Evolutionary conservation across 2,329 filamentous ascomycete genomes (phyloP).

Genomic region (Endothia cerciana): DNA sequence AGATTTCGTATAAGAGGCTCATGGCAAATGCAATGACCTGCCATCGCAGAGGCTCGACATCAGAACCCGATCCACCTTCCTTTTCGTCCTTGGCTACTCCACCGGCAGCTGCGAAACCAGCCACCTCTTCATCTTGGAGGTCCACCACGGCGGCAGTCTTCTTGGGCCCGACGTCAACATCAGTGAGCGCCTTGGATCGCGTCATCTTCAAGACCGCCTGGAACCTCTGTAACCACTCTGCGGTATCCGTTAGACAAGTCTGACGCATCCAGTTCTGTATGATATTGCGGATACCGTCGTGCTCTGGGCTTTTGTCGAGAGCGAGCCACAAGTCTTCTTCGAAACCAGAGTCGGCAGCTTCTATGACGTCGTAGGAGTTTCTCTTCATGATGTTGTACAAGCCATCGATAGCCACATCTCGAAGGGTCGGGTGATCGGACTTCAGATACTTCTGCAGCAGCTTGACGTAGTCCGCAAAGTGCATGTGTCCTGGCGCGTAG

Average conservation of each 20-base stretch:
- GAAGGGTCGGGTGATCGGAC: conserved; percentile 69
- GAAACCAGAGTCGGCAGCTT: conserved; percentile 74
- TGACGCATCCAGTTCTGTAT: conserved; percentile 93
- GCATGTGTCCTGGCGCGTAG: conserved; percentile 86
- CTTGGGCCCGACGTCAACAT: conserved; percentile 41
- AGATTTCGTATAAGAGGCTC: conserved; percentile 82
- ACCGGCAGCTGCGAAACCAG: conserved; percentile 83
- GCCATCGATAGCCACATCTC: conserved; percentile 82
- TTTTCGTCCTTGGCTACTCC: conserved; percentile 64
- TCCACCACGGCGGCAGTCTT: conserved; percentile 67
- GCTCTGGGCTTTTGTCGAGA: conserved; percentile 75
- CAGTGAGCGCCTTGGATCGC: conserved; percentile 65
- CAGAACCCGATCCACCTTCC: conserved; percentile 53
- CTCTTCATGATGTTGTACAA: conserved; percentile 95
- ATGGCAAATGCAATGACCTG: conserved; percentile 95
- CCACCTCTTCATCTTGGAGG: conserved; percentile 92
- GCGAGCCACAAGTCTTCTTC: conserved; percentile 93
- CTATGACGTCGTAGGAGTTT: conserved; percentile 80
- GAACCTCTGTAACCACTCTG: conserved; percentile 84
- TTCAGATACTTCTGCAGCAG: conserved; percentile 78
- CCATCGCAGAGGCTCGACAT: conserved; percentile 91
- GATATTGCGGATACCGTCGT: conserved; percentile 82
- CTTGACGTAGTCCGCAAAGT: conserved; percentile 82
- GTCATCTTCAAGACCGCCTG: conserved; percentile 90
- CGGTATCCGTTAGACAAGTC: conserved; percentile 78